Evolutionary conservation across 805 yeast species (phyloP).

Genomic region (Suhomyces vadensis): DNA sequence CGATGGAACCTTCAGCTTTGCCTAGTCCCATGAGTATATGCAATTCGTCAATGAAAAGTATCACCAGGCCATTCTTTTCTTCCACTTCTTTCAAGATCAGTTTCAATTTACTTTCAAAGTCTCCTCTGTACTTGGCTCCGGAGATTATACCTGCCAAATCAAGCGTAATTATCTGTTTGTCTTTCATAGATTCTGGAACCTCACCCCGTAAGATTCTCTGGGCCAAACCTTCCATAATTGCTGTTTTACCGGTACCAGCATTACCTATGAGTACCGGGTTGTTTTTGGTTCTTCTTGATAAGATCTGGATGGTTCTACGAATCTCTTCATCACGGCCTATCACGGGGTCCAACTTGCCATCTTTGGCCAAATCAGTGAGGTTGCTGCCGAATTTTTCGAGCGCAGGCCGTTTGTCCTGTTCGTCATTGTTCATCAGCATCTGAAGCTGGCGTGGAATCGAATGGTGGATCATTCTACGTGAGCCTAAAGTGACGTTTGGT

Average conservation of each 20-base stretch:
- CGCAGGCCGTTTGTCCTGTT: slow-evolving; percentile 62
- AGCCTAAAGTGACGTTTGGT: background rate
- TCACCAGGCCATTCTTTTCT: slow-evolving; percentile 69
- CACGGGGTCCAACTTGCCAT: slow-evolving; percentile 93
- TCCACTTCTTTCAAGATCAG: slow-evolving; percentile 81
- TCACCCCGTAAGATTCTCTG: slow-evolving; percentile 89
- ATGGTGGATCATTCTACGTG: slow-evolving; percentile 18
- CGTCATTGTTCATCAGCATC: slow-evolving; percentile 46
- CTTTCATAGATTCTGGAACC: slow-evolving; percentile 92
- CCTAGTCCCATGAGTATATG: slow-evolving; percentile 90
- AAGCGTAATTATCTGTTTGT: slow-evolving; percentile 77
- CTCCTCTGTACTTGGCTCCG: slow-evolving; percentile 96
- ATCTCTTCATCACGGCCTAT: slow-evolving; percentile 97
- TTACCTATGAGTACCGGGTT: slow-evolving; percentile 94
- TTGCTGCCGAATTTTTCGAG: slow-evolving; percentile 84
- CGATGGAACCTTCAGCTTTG: slow-evolving; percentile 91
- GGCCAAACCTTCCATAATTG: slow-evolving; percentile 94
- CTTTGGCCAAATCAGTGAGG: slow-evolving; percentile 79
- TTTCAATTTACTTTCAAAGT: slow-evolving; percentile 88
- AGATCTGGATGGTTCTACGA: slow-evolving; percentile 85
- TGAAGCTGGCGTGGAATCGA: slow-evolving; percentile 23
- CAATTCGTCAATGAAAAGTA: slow-evolving; percentile 86
- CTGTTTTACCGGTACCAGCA: slow-evolving; percentile 98
- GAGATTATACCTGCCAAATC: slow-evolving; percentile 89
- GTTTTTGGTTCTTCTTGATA: slow-evolving; percentile 90